Evolutionary conservation across 139 green algal genomes (phyloP).

Genomic region (Coccomyxa sp.): DNA sequence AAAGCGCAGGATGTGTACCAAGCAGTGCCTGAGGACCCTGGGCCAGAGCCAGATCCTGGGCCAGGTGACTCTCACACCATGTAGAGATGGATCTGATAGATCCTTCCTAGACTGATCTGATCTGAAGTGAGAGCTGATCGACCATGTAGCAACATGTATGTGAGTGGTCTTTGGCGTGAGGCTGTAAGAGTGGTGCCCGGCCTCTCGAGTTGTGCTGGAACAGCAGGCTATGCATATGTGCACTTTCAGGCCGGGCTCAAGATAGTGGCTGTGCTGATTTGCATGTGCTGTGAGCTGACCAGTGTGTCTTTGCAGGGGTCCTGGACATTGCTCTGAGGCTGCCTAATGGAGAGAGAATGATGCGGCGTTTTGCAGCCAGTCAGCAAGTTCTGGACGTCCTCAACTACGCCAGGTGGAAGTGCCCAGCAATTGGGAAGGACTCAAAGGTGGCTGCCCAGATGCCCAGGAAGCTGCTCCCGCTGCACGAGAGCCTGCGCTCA

Average conservation of each 20-base stretch:
- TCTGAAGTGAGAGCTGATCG: no score
- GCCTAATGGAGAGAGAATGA: not conserved
- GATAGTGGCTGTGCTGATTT: not conserved
- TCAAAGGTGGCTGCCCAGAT: not conserved
- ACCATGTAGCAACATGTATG: not conserved
- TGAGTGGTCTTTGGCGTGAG: not conserved
- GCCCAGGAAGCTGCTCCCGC: no score
- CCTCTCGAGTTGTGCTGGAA: not conserved
- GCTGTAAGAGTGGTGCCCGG: not conserved
- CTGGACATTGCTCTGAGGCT: not conserved
- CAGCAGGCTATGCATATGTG: not conserved
- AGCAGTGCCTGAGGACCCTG: not conserved
- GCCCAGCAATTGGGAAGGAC: not conserved
- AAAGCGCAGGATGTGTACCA: no score
- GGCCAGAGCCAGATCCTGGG: not conserved
- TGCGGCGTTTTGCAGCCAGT: not conserved
- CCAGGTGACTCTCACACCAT: not conserved
- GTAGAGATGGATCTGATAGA: no score
- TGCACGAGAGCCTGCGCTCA: no score
- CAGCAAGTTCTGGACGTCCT: not conserved
- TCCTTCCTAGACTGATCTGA: no score
- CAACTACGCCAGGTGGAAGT: not conserved
- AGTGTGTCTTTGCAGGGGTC: not conserved
- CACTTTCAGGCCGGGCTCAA: not conserved
- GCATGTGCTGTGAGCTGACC: not conserved